Evolutionary conservation across 371 early-diverging fungal genomes (phyloP).

Genomic region (Mortierella sp.): DNA sequence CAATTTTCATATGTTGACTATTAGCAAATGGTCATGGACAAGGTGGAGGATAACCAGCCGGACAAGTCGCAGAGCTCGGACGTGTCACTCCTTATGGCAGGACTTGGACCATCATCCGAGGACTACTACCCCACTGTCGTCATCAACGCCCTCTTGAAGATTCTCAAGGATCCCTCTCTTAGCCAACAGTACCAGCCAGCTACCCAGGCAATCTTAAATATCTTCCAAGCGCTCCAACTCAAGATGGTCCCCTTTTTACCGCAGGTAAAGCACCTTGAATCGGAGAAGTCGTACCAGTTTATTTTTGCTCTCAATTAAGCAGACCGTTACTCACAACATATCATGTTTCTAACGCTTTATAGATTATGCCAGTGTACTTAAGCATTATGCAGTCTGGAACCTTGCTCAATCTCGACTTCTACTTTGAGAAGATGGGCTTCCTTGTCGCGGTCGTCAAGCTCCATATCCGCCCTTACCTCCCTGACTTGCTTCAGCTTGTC

Average conservation of each 20-base stretch:
- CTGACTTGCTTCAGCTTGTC: constrained; percentile 85
- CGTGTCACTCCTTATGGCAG: constrained; percentile 78
- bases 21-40: constrained; percentile 63
- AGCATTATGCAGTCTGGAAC: constrained; percentile 85
- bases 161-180: constrained; percentile 88
- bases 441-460: constrained; percentile 90
- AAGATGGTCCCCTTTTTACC: constrained; percentile 89
- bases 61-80: constrained; percentile 74
- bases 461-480: constrained; percentile 88
- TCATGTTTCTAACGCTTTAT: not conserved
- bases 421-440: constrained; percentile 89
- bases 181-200: constrained; percentile 89
- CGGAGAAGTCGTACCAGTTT: not conserved
- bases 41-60: constrained; percentile 68
- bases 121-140: constrained; percentile 93
- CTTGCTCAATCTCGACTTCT: constrained; percentile 84
- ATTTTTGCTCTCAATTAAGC: constrained; percentile 69
- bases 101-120: constrained; percentile 81
- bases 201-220: constrained; percentile 93
- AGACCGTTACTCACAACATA: constrained; percentile 84
- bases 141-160: constrained; percentile 91
- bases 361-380: constrained; percentile 77
- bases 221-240: constrained; percentile 92
- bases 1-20: not conserved
- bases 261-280: constrained; percentile 57